phyloP scores from a whole-genome alignment of 148 eudicot species.

The Pharnaceum exiguum region DNA sequence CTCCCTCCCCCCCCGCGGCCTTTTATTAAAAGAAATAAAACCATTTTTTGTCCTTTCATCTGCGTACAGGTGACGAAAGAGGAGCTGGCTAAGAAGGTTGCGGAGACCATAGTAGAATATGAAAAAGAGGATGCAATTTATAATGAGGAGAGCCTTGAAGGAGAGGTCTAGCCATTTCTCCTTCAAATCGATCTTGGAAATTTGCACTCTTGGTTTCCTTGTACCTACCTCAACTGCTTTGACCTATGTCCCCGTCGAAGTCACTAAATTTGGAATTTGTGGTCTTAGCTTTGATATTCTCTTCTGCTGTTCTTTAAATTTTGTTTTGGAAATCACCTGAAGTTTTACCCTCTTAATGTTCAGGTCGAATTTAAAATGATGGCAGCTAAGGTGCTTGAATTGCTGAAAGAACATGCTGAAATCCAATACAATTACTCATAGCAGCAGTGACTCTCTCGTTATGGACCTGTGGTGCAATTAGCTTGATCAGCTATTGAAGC shows the following conservation, averaged over 20 bases:
- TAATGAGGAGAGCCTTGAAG: slow-evolving; percentile 75
- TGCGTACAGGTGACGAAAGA: slow-evolving; percentile 63
- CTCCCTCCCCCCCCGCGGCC: too few species aligned
- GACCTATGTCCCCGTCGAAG: too few species aligned
- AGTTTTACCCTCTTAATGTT: neutral
- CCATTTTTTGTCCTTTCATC: neutral
- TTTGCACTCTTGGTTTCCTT: neutral
- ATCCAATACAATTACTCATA: slow-evolving; percentile 63
- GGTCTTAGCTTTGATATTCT: too few species aligned
- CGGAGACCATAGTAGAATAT: slow-evolving; percentile 79
- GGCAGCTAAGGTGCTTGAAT: slow-evolving; percentile 97
- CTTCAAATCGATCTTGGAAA: neutral
- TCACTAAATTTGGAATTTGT: too few species aligned
- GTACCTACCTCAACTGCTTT: neutral
- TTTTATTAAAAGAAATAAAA: neutral
- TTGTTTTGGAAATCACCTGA: neutral
- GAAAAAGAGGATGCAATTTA: slow-evolving; percentile 89
- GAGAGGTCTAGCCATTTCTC: slow-evolving; percentile 46
- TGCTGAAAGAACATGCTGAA: slow-evolving; percentile 72
- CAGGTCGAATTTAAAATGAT: slow-evolving; percentile 91
- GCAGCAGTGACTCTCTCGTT: too few species aligned
- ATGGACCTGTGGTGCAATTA: too few species aligned
- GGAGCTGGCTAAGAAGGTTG: slow-evolving; percentile 77
- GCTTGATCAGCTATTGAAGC: too few species aligned
- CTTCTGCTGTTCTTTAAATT: neutral